These are phyloP conservation scores for Calvatia gigantea DNA, from an alignment of 768 basidiomycete genomes.

Conservation along the genomic window DNA sequence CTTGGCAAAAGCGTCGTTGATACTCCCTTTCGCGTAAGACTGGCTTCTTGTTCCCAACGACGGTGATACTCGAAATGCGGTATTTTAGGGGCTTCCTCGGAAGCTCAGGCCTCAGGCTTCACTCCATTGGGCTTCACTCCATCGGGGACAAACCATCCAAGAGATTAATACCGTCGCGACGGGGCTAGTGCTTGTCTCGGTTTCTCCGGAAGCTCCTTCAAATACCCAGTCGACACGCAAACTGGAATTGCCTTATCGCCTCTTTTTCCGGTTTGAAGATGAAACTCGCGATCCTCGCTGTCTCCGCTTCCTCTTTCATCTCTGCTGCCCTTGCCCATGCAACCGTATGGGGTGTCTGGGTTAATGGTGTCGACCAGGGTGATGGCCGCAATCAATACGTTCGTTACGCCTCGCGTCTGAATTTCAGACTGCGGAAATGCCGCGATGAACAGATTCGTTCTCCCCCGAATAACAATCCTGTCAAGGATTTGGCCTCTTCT, in stretches of 20 bases:
- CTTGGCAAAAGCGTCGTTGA: neutral
- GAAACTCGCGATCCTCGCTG: constrained; percentile 20
- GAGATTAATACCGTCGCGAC: neutral
- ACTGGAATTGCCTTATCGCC: neutral
- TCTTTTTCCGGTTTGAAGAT: constrained; percentile 12
- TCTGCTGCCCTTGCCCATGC: constrained; percentile 25
- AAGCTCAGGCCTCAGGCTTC: neutral
- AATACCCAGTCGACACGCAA: neutral
- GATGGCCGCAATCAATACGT: constrained; percentile 29
- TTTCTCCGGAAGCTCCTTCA: neutral
- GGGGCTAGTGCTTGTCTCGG: too few relatives aligned
- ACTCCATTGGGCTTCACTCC: neutral
- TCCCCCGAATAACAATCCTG: constrained; percentile 32
- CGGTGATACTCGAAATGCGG: neutral
- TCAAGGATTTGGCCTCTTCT: constrained; percentile 29
- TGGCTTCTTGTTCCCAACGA: neutral
- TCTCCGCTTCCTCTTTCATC: constrained; percentile 21
- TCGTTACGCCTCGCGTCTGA: constrained; percentile 8
- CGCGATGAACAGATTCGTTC: constrained; percentile 27
- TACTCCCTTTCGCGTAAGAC: neutral
- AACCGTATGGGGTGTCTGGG: constrained; percentile 34
- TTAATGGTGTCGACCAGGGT: constrained; percentile 34
- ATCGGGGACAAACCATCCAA: neutral
- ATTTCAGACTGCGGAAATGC: neutral
- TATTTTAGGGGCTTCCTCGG: constrained; percentile 15